Conservation (phyloP, 495 filamentous ascomycete species). For the Aspergillus baeticus region DNA sequence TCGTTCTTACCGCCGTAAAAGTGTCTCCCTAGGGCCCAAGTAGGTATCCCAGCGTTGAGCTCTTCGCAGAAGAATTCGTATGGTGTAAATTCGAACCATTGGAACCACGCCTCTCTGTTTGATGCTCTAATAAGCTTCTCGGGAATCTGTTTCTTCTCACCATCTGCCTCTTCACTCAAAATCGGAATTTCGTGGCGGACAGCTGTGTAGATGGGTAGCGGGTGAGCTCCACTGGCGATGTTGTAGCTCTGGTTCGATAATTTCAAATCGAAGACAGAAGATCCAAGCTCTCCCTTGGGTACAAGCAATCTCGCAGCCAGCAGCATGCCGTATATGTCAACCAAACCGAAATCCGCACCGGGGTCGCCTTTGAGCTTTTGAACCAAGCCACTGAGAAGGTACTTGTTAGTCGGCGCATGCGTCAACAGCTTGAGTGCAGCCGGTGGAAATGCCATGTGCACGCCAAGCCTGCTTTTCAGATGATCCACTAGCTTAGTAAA, state of each 20-base stretch:
- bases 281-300: constrained; percentile 75
- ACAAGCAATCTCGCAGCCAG: constrained; percentile 81
- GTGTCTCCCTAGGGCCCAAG: constrained; percentile 83
- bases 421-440: constrained; percentile 72
- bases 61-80: constrained; percentile 98
- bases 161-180: constrained; percentile 27
- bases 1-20: constrained; percentile 71
- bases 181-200: constrained; percentile 95
- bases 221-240: constrained; percentile 71
- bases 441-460: constrained; percentile 92
- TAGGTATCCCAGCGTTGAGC: constrained; percentile 84
- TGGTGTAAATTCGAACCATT: constrained; percentile 96
- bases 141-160: constrained; percentile 31
- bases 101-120: constrained; percentile 82
- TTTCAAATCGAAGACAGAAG: constrained; percentile 78
- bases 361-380: constrained; percentile 87
- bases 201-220: constrained; percentile 90
- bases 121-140: constrained; percentile 60
- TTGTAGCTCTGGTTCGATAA: constrained; percentile 78
- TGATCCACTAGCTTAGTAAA: constrained; percentile 73
- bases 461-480: constrained; percentile 75
- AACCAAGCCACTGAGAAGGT: constrained; percentile 80
- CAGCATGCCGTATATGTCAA: constrained; percentile 87
- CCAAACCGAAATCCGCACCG: constrained; percentile 78
- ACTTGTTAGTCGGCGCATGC: constrained; percentile 86